Base-by-base conservation (phyloP, 805 yeast genomes). In the Jamesozyma jinghongensis region DNA sequence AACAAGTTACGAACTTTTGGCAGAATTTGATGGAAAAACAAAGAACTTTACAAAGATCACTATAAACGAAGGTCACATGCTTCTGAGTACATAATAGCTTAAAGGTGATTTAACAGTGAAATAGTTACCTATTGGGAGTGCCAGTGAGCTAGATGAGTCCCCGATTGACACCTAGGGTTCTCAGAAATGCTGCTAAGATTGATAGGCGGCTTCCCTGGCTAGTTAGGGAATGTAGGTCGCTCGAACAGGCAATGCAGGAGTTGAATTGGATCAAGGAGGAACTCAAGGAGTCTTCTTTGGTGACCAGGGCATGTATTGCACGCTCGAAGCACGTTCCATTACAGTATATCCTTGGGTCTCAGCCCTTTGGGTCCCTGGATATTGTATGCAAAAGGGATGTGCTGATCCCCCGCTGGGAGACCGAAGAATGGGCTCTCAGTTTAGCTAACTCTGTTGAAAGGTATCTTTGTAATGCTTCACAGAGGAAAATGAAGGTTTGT, bases 351-450 rank as follows among this genome's bases (percentile, higher is more conserved):
- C 63, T 90, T 8, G 87, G 92, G 0, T 63, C 77, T 0, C 97
- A 88, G 61, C 97, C 97, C 1, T 90, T 90, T 66, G 94, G 92
- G 0, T 53, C 58, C 1, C 55, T 90, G 37, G 75, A 73, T 11
- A 70, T 90, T 3, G 42, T 52, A 19, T 85, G 95, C 52, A 52
- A 60, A 22, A 66, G 65, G 1, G 77, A 77, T 0, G 97, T 86
- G 2, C 63, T 90, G 44, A 88, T 90, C 20, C 97, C 98, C 0
- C 63, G 98, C 37, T 79, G 90, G 82, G 98, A 90, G 56, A 90
- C 98, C 0, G 97, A 90, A 57, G 95, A 86, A 53, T 90, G 97
- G 97, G 66, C 73, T 8, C 28, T 64, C 22, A 69, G 68, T 40
- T 55, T 82, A 17, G 59, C 65, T 0, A 44, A 28, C 4, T 25